A percentile compares a stretch with the other conserved stretches of the same genome.
Conservation (phyloP, 2,329 filamentous ascomycete species). For the Aureobasidium namibiae region DNA sequence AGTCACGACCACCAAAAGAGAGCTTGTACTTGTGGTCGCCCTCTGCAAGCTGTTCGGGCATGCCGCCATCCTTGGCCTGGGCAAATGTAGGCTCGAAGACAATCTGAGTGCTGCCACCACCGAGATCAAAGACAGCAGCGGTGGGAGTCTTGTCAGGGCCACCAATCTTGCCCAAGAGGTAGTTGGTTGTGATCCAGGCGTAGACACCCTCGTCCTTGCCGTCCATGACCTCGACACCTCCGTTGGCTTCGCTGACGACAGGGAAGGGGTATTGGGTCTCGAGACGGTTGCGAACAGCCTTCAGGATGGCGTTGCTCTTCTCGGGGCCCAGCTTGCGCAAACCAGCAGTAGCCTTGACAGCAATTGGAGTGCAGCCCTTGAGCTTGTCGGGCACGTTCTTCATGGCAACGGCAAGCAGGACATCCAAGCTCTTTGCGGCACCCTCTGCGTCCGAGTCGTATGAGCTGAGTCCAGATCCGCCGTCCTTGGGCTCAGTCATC, state of each 20-base stretch:
- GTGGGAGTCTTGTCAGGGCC: constrained; percentile 83
- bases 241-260: constrained; percentile 74
- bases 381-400: constrained; percentile 76
- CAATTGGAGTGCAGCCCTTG: constrained; percentile 84
- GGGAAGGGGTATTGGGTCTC: constrained; percentile 92
- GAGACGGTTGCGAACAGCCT: constrained; percentile 72
- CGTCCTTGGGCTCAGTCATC: constrained; percentile 80
- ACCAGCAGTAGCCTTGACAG: constrained; percentile 96
- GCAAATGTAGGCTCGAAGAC: constrained; percentile 96
- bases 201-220: constrained; percentile 96
- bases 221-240: constrained; percentile 94
- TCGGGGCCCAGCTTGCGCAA: constrained; percentile 77
- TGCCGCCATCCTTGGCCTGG: constrained; percentile 60
- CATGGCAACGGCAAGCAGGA: constrained; percentile 79
- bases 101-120: constrained; percentile 95
- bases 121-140: constrained; percentile 90
- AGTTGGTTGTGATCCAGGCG: constrained; percentile 98
- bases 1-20: constrained; percentile 80
- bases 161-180: constrained; percentile 94
- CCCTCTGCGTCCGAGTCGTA: constrained; percentile 79
- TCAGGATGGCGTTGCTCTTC: constrained; percentile 73
- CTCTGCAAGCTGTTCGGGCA: constrained; percentile 75
- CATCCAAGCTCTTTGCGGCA: constrained; percentile 82
- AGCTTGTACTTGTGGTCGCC: constrained; percentile 96
- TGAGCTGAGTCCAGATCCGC: constrained; percentile 72